Evolutionary conservation across 371 early-diverging fungal genomes (phyloP).

Genomic region (Mucor ambiguus): DNA sequence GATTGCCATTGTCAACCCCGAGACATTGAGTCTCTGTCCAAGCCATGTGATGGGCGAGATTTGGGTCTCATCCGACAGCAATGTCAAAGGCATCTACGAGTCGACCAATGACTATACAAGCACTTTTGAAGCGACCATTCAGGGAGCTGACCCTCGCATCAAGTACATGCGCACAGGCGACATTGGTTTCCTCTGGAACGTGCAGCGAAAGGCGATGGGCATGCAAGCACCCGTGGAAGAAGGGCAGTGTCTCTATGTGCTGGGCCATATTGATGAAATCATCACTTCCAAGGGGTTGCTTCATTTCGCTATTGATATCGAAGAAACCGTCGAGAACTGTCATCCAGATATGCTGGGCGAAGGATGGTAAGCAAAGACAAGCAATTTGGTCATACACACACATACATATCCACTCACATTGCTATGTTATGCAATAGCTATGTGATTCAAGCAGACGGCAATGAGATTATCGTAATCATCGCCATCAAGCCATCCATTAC

Average conservation of each 20-base stretch:
- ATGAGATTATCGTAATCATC: slow-evolving; percentile 47
- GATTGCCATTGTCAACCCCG: slow-evolving; percentile 83
- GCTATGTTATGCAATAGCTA: slow-evolving; percentile 15
- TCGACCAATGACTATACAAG: slow-evolving; percentile 15
- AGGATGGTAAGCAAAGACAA: slow-evolving; percentile 51
- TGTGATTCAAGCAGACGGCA: slow-evolving; percentile 47
- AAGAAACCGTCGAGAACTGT: slow-evolving; percentile 66
- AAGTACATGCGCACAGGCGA: slow-evolving; percentile 82
- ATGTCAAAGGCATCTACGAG: slow-evolving; percentile 46
- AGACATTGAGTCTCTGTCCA: slow-evolving; percentile 59
- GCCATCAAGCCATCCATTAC: slow-evolving; percentile 44
- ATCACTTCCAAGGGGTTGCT: slow-evolving; percentile 66
- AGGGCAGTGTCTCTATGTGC: slow-evolving; percentile 71
- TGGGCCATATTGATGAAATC: slow-evolving; percentile 69
- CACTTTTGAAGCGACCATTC: slow-evolving; percentile 47
- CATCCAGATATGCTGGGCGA: slow-evolving; percentile 52
- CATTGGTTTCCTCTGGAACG: slow-evolving; percentile 77
- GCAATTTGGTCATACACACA: neutral
- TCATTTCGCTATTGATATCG: slow-evolving; percentile 76
- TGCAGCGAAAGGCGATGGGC: slow-evolving; percentile 24
- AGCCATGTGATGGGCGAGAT: slow-evolving; percentile 81
- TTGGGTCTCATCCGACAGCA: slow-evolving; percentile 79
- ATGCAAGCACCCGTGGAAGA: slow-evolving; percentile 50
- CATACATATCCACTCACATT: neutral
- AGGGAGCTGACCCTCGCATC: slow-evolving; percentile 59